Conservation (phyloP, 2,329 filamentous ascomycete genomes). For the Zymoseptoria passerinii region DNA sequence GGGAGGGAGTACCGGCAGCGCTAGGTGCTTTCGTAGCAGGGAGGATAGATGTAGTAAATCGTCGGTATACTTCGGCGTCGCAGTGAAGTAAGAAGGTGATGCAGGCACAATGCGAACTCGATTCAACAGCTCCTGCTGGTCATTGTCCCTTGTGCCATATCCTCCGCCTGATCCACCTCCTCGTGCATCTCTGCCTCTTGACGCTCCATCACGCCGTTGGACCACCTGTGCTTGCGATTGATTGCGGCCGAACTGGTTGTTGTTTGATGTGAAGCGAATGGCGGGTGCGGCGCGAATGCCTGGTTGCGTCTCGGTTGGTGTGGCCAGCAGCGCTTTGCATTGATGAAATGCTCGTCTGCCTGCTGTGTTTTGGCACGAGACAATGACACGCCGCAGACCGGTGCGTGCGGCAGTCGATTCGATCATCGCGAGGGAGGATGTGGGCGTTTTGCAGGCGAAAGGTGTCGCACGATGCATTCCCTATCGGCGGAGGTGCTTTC, state of each 20-base stretch:
- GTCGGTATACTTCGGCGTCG: conserved; percentile 78
- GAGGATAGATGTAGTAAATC: conserved; percentile 65
- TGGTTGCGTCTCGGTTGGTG: conserved; percentile 14
- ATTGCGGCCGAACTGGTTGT: conserved; percentile 18
- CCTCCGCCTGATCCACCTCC: conserved; percentile 6
- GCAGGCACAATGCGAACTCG: conserved; percentile 64
- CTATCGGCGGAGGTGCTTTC: neutral
- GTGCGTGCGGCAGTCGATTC: conserved; percentile 23
- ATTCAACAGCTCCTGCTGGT: conserved; percentile 20
- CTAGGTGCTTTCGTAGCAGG: conserved; percentile 62
- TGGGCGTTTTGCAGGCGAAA: neutral
- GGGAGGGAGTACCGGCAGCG: conserved; percentile 60
- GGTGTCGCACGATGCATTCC: neutral
- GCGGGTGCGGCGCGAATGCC: conserved; percentile 23
- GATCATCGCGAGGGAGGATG: conserved; percentile 15
- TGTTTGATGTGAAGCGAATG: conserved; percentile 21
- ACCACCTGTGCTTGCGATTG: conserved; percentile 13
- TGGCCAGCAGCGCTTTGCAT: conserved; percentile 22
- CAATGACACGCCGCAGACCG: conserved; percentile 25
- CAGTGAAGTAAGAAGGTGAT: conserved; percentile 92
- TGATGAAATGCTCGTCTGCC: conserved; percentile 18
- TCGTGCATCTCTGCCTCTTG: neutral
- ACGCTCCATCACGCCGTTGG: conserved; percentile 3
- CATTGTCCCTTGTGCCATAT: conserved; percentile 6
- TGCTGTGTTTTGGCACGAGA: conserved; percentile 16